Conservation (phyloP, 768 basidiomycete genomes). For the Lactarius sanguifluus region DNA sequence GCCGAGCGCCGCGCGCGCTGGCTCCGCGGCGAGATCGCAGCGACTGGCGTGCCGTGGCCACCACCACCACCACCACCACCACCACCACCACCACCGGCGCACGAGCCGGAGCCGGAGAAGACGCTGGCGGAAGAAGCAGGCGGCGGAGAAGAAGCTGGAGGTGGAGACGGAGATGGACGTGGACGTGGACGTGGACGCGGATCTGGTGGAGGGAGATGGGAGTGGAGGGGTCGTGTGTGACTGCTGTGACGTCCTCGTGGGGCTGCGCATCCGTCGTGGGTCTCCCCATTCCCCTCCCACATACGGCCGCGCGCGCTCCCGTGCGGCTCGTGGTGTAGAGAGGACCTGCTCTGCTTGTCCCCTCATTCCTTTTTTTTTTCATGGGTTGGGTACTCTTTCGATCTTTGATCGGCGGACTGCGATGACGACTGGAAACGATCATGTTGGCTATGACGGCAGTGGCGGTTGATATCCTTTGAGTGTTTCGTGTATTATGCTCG, state of each 20-base stretch:
- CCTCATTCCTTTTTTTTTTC: not conserved
- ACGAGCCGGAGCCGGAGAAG: not conserved
- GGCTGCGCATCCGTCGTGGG: conserved; percentile 16
- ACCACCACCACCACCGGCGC: not conserved
- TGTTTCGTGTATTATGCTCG: not conserved
- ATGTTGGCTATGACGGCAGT: not conserved
- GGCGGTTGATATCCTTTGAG: not conserved
- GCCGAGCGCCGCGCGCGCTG: conserved; percentile 34
- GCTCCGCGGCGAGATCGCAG: conserved; percentile 33
- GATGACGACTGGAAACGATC: not conserved
- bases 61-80: not conserved
- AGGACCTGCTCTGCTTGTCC: not conserved
- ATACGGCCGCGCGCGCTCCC: conserved; percentile 4
- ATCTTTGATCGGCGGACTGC: not conserved
- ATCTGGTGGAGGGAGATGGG: not conserved
- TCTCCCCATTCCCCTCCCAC: conserved; percentile 14
- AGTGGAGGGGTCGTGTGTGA: not conserved
- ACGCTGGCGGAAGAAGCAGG: not conserved
- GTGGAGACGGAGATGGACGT: not conserved
- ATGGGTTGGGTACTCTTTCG: not conserved
- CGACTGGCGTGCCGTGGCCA: conserved; percentile 22
- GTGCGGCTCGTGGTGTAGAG: conserved; percentile 14
- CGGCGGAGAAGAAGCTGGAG: not conserved
- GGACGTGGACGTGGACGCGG: not conserved
- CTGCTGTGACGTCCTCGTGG: not conserved